Percentiles rank a stretch among this genome's conserved stretches.
phyloP scores from a whole-genome alignment of 2,329 filamentous ascomycete species.

The Pezicula rhizophila region DNA sequence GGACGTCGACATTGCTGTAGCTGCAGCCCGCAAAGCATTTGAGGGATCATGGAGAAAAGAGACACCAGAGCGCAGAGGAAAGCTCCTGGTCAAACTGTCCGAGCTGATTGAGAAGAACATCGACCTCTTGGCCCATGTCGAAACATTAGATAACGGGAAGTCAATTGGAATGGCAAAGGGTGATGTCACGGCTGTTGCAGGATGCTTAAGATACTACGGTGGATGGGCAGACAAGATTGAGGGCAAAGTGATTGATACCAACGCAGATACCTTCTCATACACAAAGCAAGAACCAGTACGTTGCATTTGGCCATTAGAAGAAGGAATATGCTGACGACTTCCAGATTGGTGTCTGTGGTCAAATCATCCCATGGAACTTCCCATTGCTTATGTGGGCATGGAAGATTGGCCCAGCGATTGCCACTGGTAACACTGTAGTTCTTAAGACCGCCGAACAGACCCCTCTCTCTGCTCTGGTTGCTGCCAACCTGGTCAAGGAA shows the following conservation, averaged over 20 bases:
- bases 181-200: constrained; percentile 63
- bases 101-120: constrained; percentile 73
- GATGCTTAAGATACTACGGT: constrained; percentile 75
- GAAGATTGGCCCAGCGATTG: constrained; percentile 61
- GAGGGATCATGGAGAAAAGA: constrained; percentile 64
- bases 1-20: constrained; percentile 75
- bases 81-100: constrained; percentile 68
- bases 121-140: constrained; percentile 72
- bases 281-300: constrained; percentile 58
- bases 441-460: constrained; percentile 59
- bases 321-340: neutral
- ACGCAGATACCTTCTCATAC: constrained; percentile 60
- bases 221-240: constrained; percentile 69
- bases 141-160: constrained; percentile 87
- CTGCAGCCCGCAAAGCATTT: constrained; percentile 80
- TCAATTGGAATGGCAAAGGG: constrained; percentile 69
- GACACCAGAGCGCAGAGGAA: constrained; percentile 66
- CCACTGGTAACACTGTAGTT: constrained; percentile 53
- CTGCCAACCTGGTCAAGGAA: constrained; percentile 50
- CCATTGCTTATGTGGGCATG: constrained; percentile 59
- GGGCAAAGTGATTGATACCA: constrained; percentile 63
- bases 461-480: constrained; percentile 49
- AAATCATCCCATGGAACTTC: constrained; percentile 72
- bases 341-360: constrained; percentile 58
- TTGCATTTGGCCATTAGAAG: neutral